These are phyloP conservation scores for Allantophomopsis lycopodina DNA, from an alignment of 2,329 filamentous ascomycete genomes.

Conservation along the genomic window DNA sequence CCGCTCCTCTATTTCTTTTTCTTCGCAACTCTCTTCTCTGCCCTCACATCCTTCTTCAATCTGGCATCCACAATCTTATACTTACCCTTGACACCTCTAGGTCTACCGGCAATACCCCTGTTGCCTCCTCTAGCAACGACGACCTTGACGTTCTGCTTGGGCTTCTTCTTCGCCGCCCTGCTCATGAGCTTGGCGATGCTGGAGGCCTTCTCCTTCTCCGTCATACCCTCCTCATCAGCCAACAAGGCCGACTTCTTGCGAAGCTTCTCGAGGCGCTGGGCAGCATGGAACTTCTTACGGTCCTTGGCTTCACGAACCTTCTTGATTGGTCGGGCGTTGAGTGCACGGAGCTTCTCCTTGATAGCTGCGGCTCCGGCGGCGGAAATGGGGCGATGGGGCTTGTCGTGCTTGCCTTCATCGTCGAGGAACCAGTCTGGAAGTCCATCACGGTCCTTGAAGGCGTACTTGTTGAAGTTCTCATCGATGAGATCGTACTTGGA, in stretches of 20 bases:
- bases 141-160: conserved; percentile 68
- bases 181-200: conserved; percentile 71
- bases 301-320: conserved; percentile 96
- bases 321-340: conserved; percentile 96
- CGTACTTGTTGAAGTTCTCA: conserved; percentile 85
- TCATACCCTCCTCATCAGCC: conserved; percentile 80
- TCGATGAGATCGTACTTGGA: conserved; percentile 70
- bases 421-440: conserved; percentile 97
- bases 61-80: conserved; percentile 96
- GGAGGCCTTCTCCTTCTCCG: conserved; percentile 88
- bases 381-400: conserved; percentile 74
- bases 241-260: conserved; percentile 94
- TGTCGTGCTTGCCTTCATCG: conserved; percentile 76
- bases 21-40: conserved; percentile 69
- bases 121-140: conserved; percentile 81
- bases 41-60: conserved; percentile 92
- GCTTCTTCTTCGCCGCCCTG: conserved; percentile 76
- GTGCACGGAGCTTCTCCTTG: conserved; percentile 82
- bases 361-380: conserved; percentile 84
- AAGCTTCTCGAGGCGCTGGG: conserved; percentile 81
- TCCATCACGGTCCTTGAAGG: conserved; percentile 82
- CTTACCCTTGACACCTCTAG: conserved; percentile 83
- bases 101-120: conserved; percentile 72
- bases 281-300: conserved; percentile 92
- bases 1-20: conserved; percentile 38